A percentile compares a stretch with the other conserved stretches of the same genome.
These are phyloP conservation scores for Eimeria sp. DNA, from an alignment of 169 alveolate genomes.

Conservation along the genomic window DNA sequence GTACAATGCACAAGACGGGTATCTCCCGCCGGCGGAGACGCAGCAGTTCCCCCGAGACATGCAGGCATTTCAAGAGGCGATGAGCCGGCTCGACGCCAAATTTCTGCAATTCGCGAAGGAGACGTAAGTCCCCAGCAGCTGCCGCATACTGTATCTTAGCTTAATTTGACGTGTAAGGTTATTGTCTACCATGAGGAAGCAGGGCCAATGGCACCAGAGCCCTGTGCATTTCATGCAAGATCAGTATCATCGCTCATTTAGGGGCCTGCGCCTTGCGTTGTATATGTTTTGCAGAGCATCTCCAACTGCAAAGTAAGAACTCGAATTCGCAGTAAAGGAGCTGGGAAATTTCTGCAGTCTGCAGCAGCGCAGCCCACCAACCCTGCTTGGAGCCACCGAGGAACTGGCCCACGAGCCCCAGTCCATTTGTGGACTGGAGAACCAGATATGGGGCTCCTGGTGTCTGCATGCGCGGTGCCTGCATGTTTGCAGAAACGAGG, in stretches of 20 bases:
- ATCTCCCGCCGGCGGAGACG: not conserved
- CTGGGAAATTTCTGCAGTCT: not conserved
- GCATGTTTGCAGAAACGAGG: constrained; percentile 12
- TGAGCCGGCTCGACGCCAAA: constrained; percentile 13
- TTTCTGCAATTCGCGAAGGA: constrained; percentile 54
- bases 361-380: not conserved
- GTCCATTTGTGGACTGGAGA: not conserved
- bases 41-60: constrained; percentile 18
- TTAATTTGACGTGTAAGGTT: not conserved
- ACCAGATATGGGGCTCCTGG: not conserved
- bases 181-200: not conserved
- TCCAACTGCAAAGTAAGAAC: constrained; percentile 39
- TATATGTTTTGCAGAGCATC: constrained; percentile 33
- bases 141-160: not conserved
- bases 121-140: constrained; percentile 27
- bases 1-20: not conserved
- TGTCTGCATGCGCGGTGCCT: not conserved
- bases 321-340: not conserved
- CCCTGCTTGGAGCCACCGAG: not conserved
- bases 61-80: constrained; percentile 43
- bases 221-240: not conserved
- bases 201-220: not conserved
- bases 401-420: not conserved
- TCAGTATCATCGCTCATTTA: not conserved
- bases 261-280: not conserved